Evolutionary conservation across 2,329 filamentous ascomycete genomes (phyloP).

Genomic region (Magnaporthiopsis rhizophila): DNA sequence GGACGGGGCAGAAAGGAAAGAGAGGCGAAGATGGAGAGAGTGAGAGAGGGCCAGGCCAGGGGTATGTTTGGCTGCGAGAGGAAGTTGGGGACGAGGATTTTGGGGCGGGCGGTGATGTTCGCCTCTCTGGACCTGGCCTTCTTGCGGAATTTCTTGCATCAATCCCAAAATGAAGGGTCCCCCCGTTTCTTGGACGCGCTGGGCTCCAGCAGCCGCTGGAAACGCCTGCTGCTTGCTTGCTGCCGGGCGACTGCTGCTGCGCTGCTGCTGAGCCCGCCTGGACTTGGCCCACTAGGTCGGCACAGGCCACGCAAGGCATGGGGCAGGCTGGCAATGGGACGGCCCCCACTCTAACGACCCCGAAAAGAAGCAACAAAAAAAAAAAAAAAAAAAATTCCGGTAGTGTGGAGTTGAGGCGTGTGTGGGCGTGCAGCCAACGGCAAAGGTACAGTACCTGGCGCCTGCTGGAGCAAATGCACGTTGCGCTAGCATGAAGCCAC

Average conservation of each 20-base stretch:
- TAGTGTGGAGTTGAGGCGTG: background rate
- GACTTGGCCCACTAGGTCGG: background rate
- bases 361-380: background rate
- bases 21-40: background rate
- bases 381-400: background rate
- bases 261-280: background rate
- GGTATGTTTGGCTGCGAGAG: slow-evolving; percentile 2
- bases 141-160: background rate
- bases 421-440: background rate
- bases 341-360: background rate
- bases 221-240: background rate
- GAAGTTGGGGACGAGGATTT: slow-evolving; percentile 6
- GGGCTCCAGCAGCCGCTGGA: background rate
- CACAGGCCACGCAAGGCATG: background rate
- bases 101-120: background rate
- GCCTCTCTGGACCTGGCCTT: background rate
- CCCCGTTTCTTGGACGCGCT: background rate
- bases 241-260: background rate
- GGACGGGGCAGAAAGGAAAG: too few species aligned
- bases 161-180: background rate
- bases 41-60: slow-evolving; percentile 4
- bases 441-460: background rate
- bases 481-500: background rate
- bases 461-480: background rate
- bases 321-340: background rate